Evolutionary conservation across 805 yeast genomes (phyloP).

Genomic region (Kuraishia hungarica): DNA sequence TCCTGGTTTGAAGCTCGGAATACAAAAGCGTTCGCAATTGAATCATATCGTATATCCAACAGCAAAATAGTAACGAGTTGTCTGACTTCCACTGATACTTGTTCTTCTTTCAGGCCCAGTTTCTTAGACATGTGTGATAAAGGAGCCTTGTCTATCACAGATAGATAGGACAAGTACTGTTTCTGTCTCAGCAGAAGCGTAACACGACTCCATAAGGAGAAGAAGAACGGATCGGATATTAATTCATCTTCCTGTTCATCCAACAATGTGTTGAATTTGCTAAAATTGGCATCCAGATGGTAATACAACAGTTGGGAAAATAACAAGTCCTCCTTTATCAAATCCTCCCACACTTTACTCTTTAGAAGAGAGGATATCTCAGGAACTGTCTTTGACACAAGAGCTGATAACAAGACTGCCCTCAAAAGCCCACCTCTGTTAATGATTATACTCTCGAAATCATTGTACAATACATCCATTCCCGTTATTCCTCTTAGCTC

Average conservation of each 20-base stretch:
- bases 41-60: conserved; percentile 17
- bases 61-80: conserved; percentile 14
- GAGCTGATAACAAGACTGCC: not conserved
- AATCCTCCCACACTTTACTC: not conserved
- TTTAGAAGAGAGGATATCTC: not conserved
- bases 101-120: conserved; percentile 11
- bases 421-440: conserved; percentile 1
- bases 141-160: conserved; percentile 16
- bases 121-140: conserved; percentile 12
- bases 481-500: not conserved
- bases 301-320: not conserved
- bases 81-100: conserved; percentile 11
- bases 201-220: not conserved
- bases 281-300: not conserved
- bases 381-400: not conserved
- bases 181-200: conserved; percentile 13
- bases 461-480: conserved; percentile 1
- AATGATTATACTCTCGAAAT: conserved; percentile 1
- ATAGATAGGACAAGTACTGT: conserved; percentile 22
- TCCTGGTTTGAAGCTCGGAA: not conserved
- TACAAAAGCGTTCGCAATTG: conserved; percentile 4
- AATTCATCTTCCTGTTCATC: not conserved
- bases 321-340: not conserved
- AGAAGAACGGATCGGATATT: not conserved
- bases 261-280: not conserved